A percentile compares a stretch with the other conserved stretches of the same genome.
Conservation (phyloP, 371 early-diverging fungal genomes). For the Mortierella sp. region DNA sequence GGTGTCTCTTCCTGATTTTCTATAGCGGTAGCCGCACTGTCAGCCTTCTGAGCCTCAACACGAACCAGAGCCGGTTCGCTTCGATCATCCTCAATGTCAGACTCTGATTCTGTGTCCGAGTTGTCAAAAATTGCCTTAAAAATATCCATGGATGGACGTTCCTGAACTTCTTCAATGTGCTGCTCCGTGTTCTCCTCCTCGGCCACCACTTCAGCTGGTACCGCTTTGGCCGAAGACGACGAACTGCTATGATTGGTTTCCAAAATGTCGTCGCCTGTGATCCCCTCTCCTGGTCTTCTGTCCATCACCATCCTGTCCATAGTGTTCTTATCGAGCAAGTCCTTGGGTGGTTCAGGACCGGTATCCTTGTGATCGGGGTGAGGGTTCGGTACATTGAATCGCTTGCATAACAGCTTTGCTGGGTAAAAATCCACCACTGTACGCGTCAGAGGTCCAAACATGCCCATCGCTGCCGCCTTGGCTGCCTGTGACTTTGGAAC, state of each 20-base stretch:
- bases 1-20: conserved; percentile 1
- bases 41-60: neutral
- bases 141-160: conserved; percentile 86
- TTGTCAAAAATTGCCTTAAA: conserved; percentile 88
- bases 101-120: conserved; percentile 66
- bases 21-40: too few relatives aligned
- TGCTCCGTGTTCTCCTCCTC: conserved; percentile 10
- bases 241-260: neutral
- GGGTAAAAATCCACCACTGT: conserved; percentile 73
- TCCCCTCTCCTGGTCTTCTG: conserved; percentile 46
- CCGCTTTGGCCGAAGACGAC: neutral
- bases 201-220: conserved; percentile 2
- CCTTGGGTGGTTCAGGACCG: conserved; percentile 54
- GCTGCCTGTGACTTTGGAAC: conserved; percentile 63
- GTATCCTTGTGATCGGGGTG: conserved; percentile 66
- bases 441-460: conserved; percentile 84
- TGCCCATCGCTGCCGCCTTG: conserved; percentile 75
- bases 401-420: conserved; percentile 77
- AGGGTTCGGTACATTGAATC: conserved; percentile 84
- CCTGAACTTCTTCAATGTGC: conserved; percentile 23
- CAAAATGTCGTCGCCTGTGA: conserved; percentile 2
- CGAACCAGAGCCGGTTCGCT: conserved; percentile 1
- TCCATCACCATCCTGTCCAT: conserved; percentile 70
- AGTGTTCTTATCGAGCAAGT: conserved; percentile 57
- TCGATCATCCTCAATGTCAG: conserved; percentile 45